Conservation (phyloP, 2,329 filamentous ascomycete genomes). For the Nigrospora sphaerica region DNA sequence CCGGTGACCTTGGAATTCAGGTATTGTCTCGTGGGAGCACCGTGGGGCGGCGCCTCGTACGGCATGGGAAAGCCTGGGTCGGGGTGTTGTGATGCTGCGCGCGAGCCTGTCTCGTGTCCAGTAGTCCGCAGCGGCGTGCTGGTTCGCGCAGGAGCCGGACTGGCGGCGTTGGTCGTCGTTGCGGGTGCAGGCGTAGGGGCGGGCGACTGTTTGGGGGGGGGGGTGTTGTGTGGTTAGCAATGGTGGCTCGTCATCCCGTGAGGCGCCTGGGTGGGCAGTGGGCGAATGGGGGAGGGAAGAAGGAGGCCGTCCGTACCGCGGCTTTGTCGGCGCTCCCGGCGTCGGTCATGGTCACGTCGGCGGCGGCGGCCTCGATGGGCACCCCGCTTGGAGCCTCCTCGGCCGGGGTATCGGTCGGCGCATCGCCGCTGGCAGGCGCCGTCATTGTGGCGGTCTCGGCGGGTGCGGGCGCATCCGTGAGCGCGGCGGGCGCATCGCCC, state of each 20-base stretch:
- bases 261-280: not conserved
- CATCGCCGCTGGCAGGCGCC: not conserved
- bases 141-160: slow-evolving; percentile 35
- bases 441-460: not conserved
- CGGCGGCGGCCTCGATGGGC: not conserved
- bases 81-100: slow-evolving; percentile 50
- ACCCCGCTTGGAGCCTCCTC: not conserved
- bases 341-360: not conserved
- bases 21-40: slow-evolving; percentile 63
- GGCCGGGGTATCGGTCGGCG: not conserved
- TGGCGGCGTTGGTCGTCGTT: slow-evolving; percentile 22
- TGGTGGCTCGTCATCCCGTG: too few species aligned
- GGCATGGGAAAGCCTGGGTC: slow-evolving; percentile 49
- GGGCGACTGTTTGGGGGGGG: not conserved
- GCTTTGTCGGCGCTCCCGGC: not conserved
- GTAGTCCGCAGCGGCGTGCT: slow-evolving; percentile 38
- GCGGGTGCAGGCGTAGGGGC: slow-evolving; percentile 15
- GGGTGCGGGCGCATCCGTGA: not conserved
- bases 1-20: slow-evolving; percentile 65
- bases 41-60: slow-evolving; percentile 53
- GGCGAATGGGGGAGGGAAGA: not conserved
- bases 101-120: slow-evolving; percentile 29
- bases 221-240: not conserved
- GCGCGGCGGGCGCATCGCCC: not conserved
- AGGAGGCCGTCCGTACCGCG: not conserved